A percentile compares a stretch with the other conserved stretches of the same genome.
phyloP scores from a whole-genome alignment of 805 yeast genomes.

The Lachancea mirantina region DNA sequence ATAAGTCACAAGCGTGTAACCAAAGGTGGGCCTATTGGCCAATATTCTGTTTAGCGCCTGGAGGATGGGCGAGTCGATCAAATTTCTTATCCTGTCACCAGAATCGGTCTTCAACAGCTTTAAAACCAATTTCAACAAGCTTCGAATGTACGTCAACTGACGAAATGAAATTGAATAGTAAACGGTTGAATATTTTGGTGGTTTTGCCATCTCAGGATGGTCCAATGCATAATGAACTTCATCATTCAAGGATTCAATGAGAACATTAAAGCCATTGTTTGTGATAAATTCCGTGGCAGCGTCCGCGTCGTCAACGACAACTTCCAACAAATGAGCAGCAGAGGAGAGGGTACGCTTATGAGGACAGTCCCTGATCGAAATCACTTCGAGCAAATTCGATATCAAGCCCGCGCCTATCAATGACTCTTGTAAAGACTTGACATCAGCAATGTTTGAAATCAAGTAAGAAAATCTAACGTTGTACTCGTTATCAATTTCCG shows the following conservation, averaged over 20 bases:
- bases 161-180: constrained; percentile 48
- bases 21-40: constrained; percentile 52
- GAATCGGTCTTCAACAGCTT: constrained; percentile 63
- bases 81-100: constrained; percentile 76
- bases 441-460: constrained; percentile 53
- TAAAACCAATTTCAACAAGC: constrained; percentile 55
- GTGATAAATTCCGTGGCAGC: constrained; percentile 57
- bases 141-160: constrained; percentile 53
- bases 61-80: constrained; percentile 80
- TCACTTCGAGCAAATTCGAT: constrained; percentile 54
- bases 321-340: constrained; percentile 52
- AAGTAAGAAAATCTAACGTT: constrained; percentile 48
- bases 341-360: constrained; percentile 54
- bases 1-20: constrained; percentile 53
- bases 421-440: constrained; percentile 47
- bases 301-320: constrained; percentile 39
- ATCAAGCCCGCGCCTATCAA: constrained; percentile 72
- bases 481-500: constrained; percentile 41
- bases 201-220: constrained; percentile 51
- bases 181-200: constrained; percentile 45
- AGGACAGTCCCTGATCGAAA: constrained; percentile 44
- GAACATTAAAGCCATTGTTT: constrained; percentile 53
- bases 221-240: constrained; percentile 61
- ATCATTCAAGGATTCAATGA: constrained; percentile 52
- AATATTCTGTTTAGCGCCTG: constrained; percentile 53